Base-by-base conservation (phyloP, 108 stramenopile genomes). In the Nitzschia inconspicua region DNA sequence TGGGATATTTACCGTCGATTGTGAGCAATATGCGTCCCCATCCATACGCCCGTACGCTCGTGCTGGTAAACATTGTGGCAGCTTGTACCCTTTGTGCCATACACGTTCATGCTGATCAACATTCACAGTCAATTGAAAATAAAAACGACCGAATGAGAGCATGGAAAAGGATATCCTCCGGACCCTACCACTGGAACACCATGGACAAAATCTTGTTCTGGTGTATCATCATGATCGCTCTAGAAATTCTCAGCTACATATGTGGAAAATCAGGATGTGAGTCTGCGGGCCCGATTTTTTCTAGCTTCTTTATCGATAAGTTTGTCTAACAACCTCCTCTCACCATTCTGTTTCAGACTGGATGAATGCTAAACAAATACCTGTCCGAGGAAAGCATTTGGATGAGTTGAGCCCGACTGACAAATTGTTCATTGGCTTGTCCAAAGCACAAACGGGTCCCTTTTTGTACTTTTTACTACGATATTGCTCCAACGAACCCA, bases 331-430 rank as follows among this genome's bases (percentile, higher is more conserved):
- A 22, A 22, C 3, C 19, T 51, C 27, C 50, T 28, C 8, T 62
- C 31, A 5, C 32, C 26, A 13, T 63, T 24, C 30, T 25, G 25
- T 11, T 27, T 44, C 29, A 70, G 79, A 46, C 34, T 76, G 63
- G 70, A 26, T 67, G 11, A 44, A 58, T 34, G 41, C 62, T 25
- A 57, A 75, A 31, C 47, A 48, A 37, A 86, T 92, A 52, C 90
- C 90, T 26, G 90, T 92, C 24, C 73, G 90, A 47, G 90, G 90
- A 18, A 88, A 93, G 60, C 91, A 93, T 61, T 62, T 93, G 49
- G 91, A 93, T 58, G 75, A 83, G 8, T 78, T 94, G 6, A 75
- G 63, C 22, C 8, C 35, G n/a, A 83, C 48, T 23, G 92, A 94
- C 44, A 40, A 41, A 8, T 16, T 75, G 7, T 94, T 78, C 49